phyloP scores from a whole-genome alignment of 2,329 filamentous ascomycete species.

The Colletotrichum limetticola region DNA sequence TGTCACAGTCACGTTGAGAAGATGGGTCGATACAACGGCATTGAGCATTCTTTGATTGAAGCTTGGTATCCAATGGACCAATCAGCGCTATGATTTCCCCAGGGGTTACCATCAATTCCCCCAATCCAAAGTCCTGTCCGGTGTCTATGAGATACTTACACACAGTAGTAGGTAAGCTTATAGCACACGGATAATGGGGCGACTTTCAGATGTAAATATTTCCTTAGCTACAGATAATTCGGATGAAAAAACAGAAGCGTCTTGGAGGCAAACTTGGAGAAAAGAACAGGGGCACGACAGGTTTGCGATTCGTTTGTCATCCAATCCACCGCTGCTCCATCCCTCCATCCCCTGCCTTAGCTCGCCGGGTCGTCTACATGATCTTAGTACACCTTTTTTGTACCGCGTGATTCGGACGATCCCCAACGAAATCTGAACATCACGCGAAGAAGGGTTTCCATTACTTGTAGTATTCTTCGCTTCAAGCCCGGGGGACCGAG shows the following conservation, averaged over 20 bases:
- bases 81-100: not conserved
- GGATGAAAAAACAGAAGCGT: not conserved
- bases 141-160: not conserved
- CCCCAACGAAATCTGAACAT: slow-evolving; percentile 6
- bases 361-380: not conserved
- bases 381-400: not conserved
- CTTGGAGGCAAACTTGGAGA: not conserved
- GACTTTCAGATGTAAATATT: too few relatives aligned
- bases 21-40: not conserved
- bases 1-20: not conserved
- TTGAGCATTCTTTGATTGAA: not conserved
- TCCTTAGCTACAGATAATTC: not conserved
- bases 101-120: not conserved
- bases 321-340: not conserved
- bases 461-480: not conserved
- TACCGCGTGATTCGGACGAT: not conserved
- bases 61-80: not conserved
- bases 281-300: not conserved
- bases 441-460: not conserved
- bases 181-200: too few relatives aligned
- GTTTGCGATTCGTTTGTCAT: not conserved
- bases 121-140: not conserved
- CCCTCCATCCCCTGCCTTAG: not conserved
- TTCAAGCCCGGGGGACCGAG: not conserved
- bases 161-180: too few relatives aligned